Evolutionary conservation across 805 yeast species (phyloP).

Genomic region (Kuraishia hungarica): DNA sequence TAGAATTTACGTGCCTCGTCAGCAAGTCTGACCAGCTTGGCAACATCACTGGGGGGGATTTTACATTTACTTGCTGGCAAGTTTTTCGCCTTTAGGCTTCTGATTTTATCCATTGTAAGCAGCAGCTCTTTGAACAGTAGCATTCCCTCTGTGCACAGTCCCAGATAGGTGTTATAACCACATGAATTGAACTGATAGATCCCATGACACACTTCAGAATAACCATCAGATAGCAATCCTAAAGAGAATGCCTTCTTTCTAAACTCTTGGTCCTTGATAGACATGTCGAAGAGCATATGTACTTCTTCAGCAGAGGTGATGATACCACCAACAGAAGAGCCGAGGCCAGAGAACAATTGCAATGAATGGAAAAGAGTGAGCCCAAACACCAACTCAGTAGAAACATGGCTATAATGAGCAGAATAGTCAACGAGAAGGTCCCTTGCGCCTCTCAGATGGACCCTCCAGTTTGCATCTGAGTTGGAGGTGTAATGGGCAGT

Average conservation of each 20-base stretch:
- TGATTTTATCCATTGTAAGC: constrained; percentile 5
- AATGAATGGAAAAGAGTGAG: constrained; percentile 31
- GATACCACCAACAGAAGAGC: constrained; percentile 43
- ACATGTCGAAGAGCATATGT: background rate
- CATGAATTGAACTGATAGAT: background rate
- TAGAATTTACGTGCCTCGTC: constrained; percentile 14
- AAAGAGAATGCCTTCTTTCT: background rate
- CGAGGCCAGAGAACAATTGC: constrained; percentile 48
- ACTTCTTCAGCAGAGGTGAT: background rate
- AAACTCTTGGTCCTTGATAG: background rate
- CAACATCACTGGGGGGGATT: constrained; percentile 1
- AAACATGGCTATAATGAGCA: background rate
- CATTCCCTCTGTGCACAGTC: constrained; percentile 18
- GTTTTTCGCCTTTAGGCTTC: constrained; percentile 2
- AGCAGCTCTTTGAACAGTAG: constrained; percentile 16
- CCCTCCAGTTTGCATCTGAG: constrained; percentile 46
- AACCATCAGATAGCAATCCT: background rate
- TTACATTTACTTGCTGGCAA: background rate
- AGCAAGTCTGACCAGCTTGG: constrained; percentile 13
- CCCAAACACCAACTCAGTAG: constrained; percentile 13
- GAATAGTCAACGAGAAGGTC: constrained; percentile 41
- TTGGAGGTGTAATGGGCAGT: constrained; percentile 53
- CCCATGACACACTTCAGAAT: background rate
- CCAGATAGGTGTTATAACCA: constrained; percentile 17
- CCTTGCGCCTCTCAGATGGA: constrained; percentile 58